These are phyloP conservation scores for Spathaspora sp. DNA, from an alignment of 805 yeast genomes.

Conservation along the genomic window DNA sequence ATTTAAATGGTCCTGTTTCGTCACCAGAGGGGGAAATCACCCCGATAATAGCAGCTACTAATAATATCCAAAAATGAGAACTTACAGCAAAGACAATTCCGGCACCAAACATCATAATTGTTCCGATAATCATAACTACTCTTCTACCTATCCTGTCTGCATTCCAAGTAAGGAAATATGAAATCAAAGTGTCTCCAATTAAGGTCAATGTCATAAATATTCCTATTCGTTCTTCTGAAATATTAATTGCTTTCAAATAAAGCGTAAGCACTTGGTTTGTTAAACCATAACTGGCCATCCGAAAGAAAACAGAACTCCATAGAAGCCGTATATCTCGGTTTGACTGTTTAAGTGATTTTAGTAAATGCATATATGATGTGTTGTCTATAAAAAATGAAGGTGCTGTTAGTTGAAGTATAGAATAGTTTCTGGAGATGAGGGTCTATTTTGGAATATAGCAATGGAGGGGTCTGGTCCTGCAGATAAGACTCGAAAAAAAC, in stretches of 20 bases:
- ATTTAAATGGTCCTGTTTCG: constrained; percentile 87
- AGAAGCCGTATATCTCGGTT: constrained; percentile 56
- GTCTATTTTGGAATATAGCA: no score
- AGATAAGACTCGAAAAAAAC: background rate
- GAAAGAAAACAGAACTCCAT: constrained; percentile 64
- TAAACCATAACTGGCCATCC: constrained; percentile 73
- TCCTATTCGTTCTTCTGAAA: constrained; percentile 62
- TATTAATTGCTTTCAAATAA: constrained; percentile 52
- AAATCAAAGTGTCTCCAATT: constrained; percentile 72
- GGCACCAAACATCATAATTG: constrained; percentile 62
- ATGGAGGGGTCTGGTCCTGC: background rate
- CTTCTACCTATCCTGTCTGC: constrained; percentile 72
- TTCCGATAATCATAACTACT: constrained; percentile 57
- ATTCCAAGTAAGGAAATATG: constrained; percentile 71
- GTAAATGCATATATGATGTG: constrained; percentile 25
- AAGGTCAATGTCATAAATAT: constrained; percentile 78
- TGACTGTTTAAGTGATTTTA: constrained; percentile 34
- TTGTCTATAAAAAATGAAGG: background rate
- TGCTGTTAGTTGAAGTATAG: background rate
- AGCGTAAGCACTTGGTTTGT: constrained; percentile 76
- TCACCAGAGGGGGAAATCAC: constrained; percentile 88
- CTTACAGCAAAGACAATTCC: constrained; percentile 63
- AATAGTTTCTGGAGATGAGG: no score
- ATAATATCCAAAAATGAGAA: constrained; percentile 50
- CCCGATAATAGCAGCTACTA: constrained; percentile 74